Evolutionary conservation across 306 rosid genomes (phyloP), one percentile per base, ranked within the genome.

Genomic region (Cyclanthera cordifolia): DNA sequence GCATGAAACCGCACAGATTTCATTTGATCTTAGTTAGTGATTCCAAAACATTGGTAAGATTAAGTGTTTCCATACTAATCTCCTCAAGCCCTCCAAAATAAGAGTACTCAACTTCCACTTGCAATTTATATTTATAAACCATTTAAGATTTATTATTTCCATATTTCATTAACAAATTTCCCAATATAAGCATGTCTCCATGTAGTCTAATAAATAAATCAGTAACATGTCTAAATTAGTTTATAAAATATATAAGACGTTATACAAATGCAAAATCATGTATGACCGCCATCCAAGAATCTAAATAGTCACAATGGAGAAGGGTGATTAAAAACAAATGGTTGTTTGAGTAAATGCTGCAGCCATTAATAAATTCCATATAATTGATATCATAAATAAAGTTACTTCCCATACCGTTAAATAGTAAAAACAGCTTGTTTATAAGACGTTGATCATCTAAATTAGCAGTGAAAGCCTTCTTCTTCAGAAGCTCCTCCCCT

Each of bases 401-500:
- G 23, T 50, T 54, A 27, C 53, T 54, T 28, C 71, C 20, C 87
- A 70, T 92, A 92, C 98, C 98, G 78, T 85, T 92, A 78, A 85
- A 89, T 65, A 92, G 77, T 72, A 80, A 68, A 80, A 87, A 92
- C 14, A 92, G 85, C 73, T 79, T 84, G 82, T 76, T 87, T 75
- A 92, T 80, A 73, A 92, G 87, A 75, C 75, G 79, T 59, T 77
- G 78, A 84, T 89, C 93, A 65, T 92, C 98, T 73, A 92, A 81
- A 80, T 84, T 85, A 71, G 90, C 90, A 64, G 83, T 81, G 73
- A 79, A 72, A 76, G 89, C 95, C 84, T 89, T 92, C 84, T 87
- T 92, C 93, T 90, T 92, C 70, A 89, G 69, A 79, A 92, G 96
- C 81, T 87, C 96, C 85, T 92, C 98, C 74, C 96, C 98, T 82